Evolutionary conservation across 2,329 filamentous ascomycete genomes (phyloP).

Genomic region (Diaporthe citriasiana): DNA sequence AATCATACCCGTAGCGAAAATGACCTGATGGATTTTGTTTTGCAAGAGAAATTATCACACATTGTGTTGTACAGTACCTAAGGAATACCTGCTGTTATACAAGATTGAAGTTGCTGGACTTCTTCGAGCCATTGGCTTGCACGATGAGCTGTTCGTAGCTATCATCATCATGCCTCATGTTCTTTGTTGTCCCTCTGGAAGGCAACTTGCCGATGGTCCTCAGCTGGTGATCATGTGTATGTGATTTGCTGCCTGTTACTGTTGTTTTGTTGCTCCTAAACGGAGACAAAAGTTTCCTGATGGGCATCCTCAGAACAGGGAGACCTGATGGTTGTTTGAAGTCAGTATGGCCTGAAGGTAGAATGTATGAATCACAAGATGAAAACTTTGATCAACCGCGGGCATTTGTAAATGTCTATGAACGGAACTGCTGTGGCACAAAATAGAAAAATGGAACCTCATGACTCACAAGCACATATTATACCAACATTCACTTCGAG

Average conservation of each 20-base stretch:
- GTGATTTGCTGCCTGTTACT: slow-evolving; percentile 6
- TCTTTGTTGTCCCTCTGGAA: neutral
- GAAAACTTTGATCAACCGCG: no score
- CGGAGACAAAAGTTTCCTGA: neutral
- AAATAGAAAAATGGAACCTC: neutral
- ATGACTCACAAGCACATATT: slow-evolving; percentile 43
- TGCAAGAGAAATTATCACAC: neutral
- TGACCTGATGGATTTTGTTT: no score
- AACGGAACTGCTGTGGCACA: neutral
- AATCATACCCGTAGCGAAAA: no score
- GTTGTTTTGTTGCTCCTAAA: slow-evolving; percentile 15
- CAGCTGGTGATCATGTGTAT: neutral
- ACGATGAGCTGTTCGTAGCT: slow-evolving; percentile 6
- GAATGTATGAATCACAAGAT: neutral
- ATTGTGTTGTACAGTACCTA: neutral
- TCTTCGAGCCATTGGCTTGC: neutral
- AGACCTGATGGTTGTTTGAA: neutral
- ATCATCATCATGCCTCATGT: slow-evolving; percentile 6
- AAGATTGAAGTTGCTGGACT: neutral
- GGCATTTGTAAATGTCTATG: neutral
- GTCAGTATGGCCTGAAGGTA: neutral
- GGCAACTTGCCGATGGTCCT: slow-evolving; percentile 7
- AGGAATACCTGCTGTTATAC: neutral
- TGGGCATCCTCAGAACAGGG: slow-evolving; percentile 2
- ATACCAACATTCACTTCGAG: slow-evolving; percentile 43